Base-by-base conservation (phyloP, 352 stramenopile genomes). In the Globisporangium irregulare region DNA sequence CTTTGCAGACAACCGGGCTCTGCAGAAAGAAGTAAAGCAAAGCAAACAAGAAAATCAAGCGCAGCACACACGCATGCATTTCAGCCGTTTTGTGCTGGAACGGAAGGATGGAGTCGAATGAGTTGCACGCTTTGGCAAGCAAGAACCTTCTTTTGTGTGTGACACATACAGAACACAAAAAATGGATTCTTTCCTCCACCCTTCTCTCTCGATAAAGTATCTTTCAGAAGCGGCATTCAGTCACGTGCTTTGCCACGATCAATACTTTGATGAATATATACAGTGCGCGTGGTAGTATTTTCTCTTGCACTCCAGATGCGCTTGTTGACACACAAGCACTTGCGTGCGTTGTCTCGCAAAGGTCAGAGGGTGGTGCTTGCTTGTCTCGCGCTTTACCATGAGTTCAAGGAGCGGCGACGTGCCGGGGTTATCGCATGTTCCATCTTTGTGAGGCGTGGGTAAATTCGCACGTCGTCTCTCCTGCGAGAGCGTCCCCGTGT, bases 151-250 rank as follows among this genome's bases (percentile, higher is more conserved):
- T 15, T 41, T 22, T 24, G 46, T n/a, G 46, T 25, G 46, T 54
- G 46, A 54, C 20, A 24, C 15, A 54, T 3, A 54, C 7, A 54
- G 36, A 15, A 41, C 34, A 25, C 34, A 25, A 54, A 53, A 53
- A 53, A 54, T 54, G 46, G 46, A 54, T 54, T 54, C 46, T 54
- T 54, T 54, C 46, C 27, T 54, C 20, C 46, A 54, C 46, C 20
- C 18, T 25, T 14, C 5, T 54, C 3, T 24, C 22, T 54, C 5
- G 9, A 6, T 54, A 54, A 54, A 54, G 46, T 54, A 54, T 0
- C 6, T 24, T 54, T 54, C 14, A 6, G 20, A 14, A 15, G 36
- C 4, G 18, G 7, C 7, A 25, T 14, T 27, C 6, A 10, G 0
- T 12, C 10, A 1, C 25, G 20, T 24, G 46, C 6, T 25, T 24